Evolutionary conservation across 768 basidiomycete species (phyloP).

Genomic region (Auricularia auricula-judae): DNA sequence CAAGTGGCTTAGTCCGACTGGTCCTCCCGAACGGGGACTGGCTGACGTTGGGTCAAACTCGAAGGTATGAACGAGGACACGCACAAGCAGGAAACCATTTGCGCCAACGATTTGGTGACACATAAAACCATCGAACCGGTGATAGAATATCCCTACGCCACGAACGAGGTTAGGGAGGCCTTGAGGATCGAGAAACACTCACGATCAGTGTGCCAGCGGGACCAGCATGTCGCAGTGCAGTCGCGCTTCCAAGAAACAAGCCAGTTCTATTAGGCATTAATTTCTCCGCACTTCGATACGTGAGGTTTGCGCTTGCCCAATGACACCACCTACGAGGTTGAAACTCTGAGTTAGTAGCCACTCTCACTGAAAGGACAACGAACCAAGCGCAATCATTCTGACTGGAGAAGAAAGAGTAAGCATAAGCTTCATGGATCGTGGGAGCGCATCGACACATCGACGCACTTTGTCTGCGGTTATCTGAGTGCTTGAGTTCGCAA

Average conservation of each 20-base stretch:
- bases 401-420: neutral
- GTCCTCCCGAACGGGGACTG: constrained; percentile 14
- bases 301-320: neutral
- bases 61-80: neutral
- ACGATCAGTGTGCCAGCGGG: constrained; percentile 13
- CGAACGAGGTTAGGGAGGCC: neutral
- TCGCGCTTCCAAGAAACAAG: constrained; percentile 16
- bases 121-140: constrained; percentile 8
- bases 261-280: constrained; percentile 6
- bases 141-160: constrained; percentile 3
- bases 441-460: neutral
- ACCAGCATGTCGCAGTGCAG: constrained; percentile 14
- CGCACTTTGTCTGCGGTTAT: neutral
- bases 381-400: neutral
- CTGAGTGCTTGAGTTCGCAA: neutral
- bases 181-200: neutral
- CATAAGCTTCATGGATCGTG: too few relatives aligned
- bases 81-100: constrained; percentile 10
- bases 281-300: neutral
- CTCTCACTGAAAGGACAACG: neutral
- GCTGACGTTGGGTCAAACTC: neutral
- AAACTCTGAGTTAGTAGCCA: neutral
- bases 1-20: constrained; percentile 13
- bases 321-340: constrained; percentile 10
- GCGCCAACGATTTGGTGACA: constrained; percentile 12